Conservation (phyloP, 2,329 filamentous ascomycete genomes). For the Huntiella abstrusa region DNA sequence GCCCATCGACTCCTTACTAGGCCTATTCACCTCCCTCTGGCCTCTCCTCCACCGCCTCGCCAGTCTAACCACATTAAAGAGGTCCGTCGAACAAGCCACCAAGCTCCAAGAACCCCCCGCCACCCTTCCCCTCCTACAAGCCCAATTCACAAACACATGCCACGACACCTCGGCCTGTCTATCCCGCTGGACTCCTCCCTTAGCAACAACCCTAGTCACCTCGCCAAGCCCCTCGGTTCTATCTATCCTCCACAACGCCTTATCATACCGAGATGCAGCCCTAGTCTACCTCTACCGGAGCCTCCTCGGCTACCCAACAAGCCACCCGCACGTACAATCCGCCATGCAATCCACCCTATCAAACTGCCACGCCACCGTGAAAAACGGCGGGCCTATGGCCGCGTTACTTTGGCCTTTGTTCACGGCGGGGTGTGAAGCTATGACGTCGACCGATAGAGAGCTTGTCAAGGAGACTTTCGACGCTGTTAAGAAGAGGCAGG, state of each 20-base stretch:
- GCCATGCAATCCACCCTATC: conserved; percentile 31
- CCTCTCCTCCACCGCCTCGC: conserved; percentile 43
- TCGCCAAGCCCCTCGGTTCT: conserved; percentile 26
- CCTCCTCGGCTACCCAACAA: conserved; percentile 29
- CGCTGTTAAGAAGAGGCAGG: conserved; percentile 36
- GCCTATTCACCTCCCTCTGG: conserved; percentile 43
- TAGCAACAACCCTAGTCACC: conserved; percentile 7
- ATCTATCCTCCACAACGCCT: conserved; percentile 38
- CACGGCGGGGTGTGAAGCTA: conserved; percentile 41
- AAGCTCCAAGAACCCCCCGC: conserved; percentile 21
- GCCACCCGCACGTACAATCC: conserved; percentile 31
- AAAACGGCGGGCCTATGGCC: conserved; percentile 39
- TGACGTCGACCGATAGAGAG: conserved; percentile 27
- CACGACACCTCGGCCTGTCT: conserved; percentile 37
- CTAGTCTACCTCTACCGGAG: conserved; percentile 39
- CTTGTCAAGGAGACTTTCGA: conserved; percentile 32
- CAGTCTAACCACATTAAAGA: conserved; percentile 33
- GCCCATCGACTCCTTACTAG: conserved; percentile 36
- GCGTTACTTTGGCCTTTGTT: conserved; percentile 50
- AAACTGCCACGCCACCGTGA: conserved; percentile 36
- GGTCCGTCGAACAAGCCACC: conserved; percentile 28
- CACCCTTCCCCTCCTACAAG: conserved; percentile 28
- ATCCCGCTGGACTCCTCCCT: conserved; percentile 31
- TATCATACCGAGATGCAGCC: conserved; percentile 39
- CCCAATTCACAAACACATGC: conserved; percentile 31